phyloP scores from a whole-genome alignment of 148 eudicot species.

The Salicornia ramosissima region DNA sequence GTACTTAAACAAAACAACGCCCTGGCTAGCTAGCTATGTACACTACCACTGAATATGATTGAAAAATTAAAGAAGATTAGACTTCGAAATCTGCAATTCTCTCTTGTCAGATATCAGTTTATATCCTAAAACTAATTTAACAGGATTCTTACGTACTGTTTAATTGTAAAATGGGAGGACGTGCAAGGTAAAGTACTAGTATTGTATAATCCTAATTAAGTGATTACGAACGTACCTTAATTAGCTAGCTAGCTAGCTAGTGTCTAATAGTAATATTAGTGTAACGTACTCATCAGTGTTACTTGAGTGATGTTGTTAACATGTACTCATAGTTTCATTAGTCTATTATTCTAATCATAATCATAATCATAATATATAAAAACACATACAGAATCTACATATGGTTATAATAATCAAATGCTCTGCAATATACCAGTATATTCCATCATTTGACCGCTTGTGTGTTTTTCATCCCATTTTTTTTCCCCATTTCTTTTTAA shows the following conservation, averaged over 20 bases:
- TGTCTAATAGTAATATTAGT: background rate
- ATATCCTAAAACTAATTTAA: background rate
- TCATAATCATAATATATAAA: background rate
- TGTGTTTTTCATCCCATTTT: too few species aligned
- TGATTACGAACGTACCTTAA: background rate
- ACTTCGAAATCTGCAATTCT: slow-evolving; percentile 19
- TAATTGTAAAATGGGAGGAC: slow-evolving; percentile 8
- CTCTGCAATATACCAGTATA: slow-evolving; percentile 1
- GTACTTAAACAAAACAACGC: slow-evolving; percentile 6
- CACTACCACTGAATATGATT: background rate
- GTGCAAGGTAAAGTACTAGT: slow-evolving; percentile 5
- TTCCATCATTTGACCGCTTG: background rate
- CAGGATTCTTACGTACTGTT: background rate
- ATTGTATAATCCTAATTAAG: background rate
- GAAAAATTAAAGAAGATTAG: slow-evolving; percentile 10
- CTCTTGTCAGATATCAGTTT: background rate
- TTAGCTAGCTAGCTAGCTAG: background rate
- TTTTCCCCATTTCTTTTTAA: too few species aligned
- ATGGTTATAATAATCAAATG: too few species aligned
- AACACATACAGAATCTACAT: background rate
- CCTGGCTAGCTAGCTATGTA: too few species aligned
- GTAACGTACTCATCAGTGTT: too few species aligned
- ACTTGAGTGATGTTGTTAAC: background rate
- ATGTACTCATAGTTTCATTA: background rate
- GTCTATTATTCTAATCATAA: too few species aligned